Base-by-base conservation (phyloP, 345 rosid genomes). In the Eucalyptus lansdowneana region DNA sequence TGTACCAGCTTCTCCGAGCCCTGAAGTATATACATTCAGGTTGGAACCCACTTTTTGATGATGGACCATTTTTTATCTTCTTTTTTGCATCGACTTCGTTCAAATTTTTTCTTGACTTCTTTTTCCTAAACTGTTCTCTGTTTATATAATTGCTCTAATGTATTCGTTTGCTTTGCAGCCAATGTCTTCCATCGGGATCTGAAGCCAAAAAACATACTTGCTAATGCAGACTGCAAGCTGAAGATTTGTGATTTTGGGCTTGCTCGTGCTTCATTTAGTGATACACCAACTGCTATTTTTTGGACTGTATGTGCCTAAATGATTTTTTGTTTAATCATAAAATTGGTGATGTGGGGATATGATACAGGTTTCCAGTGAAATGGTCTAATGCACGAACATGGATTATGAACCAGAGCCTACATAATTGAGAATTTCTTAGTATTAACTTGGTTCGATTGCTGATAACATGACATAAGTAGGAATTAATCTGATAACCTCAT, bases 221-320 rank as follows among this genome's bases (percentile, higher is more conserved):
- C 99, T 67, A 98, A 98, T 92, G 97, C 97, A 42, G 99, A 98
- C 91, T 98, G 99, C 95, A 96, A 98, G 87, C 92, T 98, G 93
- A 98, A 98, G 95, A 95, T 98, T 87, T 98, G 99, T 93, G 99
- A 97, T 91, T 95, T 98, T 91, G 99, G 99, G 92, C 97, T 98
- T 62, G 99, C 99, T 92, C 99, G 99, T 83, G 97, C 95, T 90
- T 97, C 99, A 80, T 96, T 98, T 94, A 95, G 93, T 86, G 97
- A 97, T 90, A 93, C 97, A 83, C 97, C 99, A 92, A 97, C 99
- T 90, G 98, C 99, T 45, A 96, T 98, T 89, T 97, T 98, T 93
- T 98, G 99, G 99, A 98, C 99, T 90, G 99, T 98, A 95, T 91
- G 99, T 93, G 90, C 93, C 90, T 89, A 89, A 86, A 22, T 87